Percentiles rank a stretch among this genome's conserved stretches.
Conservation (phyloP, 805 yeast species). For the Saturnispora silvae region DNA sequence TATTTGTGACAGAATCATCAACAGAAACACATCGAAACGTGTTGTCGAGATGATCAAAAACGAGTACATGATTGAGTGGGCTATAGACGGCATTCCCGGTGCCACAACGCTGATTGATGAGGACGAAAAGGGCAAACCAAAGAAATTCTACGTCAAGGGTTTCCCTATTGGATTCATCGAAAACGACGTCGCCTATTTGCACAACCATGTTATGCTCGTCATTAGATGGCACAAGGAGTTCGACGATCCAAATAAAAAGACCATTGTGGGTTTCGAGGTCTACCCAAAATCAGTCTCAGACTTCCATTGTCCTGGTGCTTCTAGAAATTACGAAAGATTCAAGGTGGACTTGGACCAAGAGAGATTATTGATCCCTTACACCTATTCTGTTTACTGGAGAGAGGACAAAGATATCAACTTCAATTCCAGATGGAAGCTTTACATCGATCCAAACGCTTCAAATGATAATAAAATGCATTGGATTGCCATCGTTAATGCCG, state of each 20-base stretch:
- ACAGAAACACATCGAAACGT: slow-evolving; percentile 37
- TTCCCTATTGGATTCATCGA: slow-evolving; percentile 71
- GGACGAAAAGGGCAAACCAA: slow-evolving; percentile 37
- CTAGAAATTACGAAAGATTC: slow-evolving; percentile 46
- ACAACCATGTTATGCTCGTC: slow-evolving; percentile 77
- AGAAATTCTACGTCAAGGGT: slow-evolving; percentile 70
- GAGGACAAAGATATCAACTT: slow-evolving; percentile 62
- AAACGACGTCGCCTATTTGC: slow-evolving; percentile 48
- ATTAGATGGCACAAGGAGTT: slow-evolving; percentile 54
- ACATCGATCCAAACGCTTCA: slow-evolving; percentile 27
- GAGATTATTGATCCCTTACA: slow-evolving; percentile 50
- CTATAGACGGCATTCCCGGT: slow-evolving; percentile 74
- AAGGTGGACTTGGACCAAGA: slow-evolving; percentile 37
- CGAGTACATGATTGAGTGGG: slow-evolving; percentile 77
- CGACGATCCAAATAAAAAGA: slow-evolving; percentile 28
- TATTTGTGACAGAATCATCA: slow-evolving; percentile 57
- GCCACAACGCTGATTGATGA: slow-evolving; percentile 69
- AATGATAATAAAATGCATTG: slow-evolving; percentile 55
- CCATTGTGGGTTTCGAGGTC: slow-evolving; percentile 83
- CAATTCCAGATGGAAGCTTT: slow-evolving; percentile 64
- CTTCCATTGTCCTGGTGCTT: slow-evolving; percentile 64
- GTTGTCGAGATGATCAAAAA: slow-evolving; percentile 54
- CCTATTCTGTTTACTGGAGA: slow-evolving; percentile 83
- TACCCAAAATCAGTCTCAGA: slow-evolving; percentile 72
- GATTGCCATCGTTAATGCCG: slow-evolving; percentile 64